A percentile compares a stretch with the other conserved stretches of the same genome.
Evolutionary conservation across 176 grass and related monocot genomes (phyloP).

Genomic region (Aegilops sharonensis): DNA sequence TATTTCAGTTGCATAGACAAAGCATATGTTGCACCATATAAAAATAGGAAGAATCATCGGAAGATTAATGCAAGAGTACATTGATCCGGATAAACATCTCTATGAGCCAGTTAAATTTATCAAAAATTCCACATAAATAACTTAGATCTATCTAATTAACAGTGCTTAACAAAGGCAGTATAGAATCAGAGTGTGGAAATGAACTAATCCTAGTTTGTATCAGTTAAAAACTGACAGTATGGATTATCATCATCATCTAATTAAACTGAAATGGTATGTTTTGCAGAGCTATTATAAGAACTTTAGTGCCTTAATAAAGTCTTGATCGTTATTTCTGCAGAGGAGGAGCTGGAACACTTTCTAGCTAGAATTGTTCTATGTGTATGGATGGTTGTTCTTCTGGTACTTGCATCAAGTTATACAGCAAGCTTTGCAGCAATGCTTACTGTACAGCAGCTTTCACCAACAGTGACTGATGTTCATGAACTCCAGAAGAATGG

Average conservation of each 20-base stretch:
- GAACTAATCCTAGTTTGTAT: neutral
- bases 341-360: conserved; percentile 29
- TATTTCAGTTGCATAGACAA: neutral
- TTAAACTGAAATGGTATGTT: neutral
- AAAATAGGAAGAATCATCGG: neutral
- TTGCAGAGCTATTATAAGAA: neutral
- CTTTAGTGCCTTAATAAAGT: neutral
- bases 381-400: conserved; percentile 38
- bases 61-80: neutral
- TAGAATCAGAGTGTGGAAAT: neutral
- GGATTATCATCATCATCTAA: neutral
- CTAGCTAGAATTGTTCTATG: conserved; percentile 32
- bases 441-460: conserved; percentile 51
- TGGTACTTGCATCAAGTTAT: conserved; percentile 50
- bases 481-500: conserved; percentile 38
- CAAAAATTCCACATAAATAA: neutral
- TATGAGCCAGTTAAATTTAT: too few relatives aligned
- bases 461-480: conserved; percentile 36
- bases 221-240: neutral
- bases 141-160: neutral
- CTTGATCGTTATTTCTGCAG: conserved; percentile 22
- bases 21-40: neutral
- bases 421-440: conserved; percentile 58
- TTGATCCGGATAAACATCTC: neutral
- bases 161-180: neutral